These are phyloP conservation scores for Aphelidium insulamus DNA, from an alignment of 371 early-diverging fungal species.

Conservation along the genomic window DNA sequence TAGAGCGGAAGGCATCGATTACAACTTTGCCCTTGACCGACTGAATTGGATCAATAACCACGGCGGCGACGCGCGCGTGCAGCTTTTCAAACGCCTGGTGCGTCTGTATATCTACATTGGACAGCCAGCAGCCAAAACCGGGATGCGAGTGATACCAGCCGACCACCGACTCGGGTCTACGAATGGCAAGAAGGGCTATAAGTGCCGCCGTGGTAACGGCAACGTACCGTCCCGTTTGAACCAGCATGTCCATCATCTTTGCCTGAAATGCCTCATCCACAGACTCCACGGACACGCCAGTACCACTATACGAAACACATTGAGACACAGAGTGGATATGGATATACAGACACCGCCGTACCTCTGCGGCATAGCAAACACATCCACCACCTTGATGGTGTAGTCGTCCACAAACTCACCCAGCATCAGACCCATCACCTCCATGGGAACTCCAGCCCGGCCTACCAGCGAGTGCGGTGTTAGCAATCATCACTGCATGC, in stretches of 20 bases:
- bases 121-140: constrained; percentile 99
- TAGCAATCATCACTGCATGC: neutral
- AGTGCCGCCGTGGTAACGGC: neutral
- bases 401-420: constrained; percentile 99
- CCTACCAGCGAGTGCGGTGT: constrained; percentile 21
- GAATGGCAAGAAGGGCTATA: neutral
- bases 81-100: constrained; percentile 96
- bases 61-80: constrained; percentile 94
- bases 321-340: too few relatives aligned
- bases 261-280: constrained; percentile 99
- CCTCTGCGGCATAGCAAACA: constrained; percentile 99
- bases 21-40: constrained; percentile 99
- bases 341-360: too few relatives aligned
- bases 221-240: constrained; percentile 83
- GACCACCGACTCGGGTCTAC: constrained; percentile 96
- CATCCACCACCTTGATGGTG: constrained; percentile 98
- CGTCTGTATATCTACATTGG: constrained; percentile 97
- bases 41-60: constrained; percentile 99
- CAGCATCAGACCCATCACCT: constrained; percentile 99
- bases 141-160: constrained; percentile 99
- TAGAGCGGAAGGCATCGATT: constrained; percentile 98
- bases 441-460: constrained; percentile 99
- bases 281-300: constrained; percentile 98
- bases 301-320: too few relatives aligned
- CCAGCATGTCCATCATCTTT: constrained; percentile 99